Conservation (phyloP, 352 stramenopile genomes). For the Phytophthora vignae region DNA sequence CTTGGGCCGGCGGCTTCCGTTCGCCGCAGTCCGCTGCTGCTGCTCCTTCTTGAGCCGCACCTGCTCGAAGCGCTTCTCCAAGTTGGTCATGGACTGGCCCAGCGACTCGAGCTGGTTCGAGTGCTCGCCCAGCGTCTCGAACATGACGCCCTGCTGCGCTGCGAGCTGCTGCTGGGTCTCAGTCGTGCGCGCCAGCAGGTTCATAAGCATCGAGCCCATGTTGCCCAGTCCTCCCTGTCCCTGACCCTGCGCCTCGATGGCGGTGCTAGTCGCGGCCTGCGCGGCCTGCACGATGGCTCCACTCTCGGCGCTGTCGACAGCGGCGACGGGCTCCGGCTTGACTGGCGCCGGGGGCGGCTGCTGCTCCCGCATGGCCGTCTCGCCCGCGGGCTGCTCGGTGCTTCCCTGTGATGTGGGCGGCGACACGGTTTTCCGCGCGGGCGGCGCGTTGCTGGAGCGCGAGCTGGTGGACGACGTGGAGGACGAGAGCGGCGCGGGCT, state of each 20-base stretch:
- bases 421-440: slow-evolving; percentile 35
- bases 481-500: slow-evolving; percentile 11
- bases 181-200: slow-evolving; percentile 81
- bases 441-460: slow-evolving; percentile 14
- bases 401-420: slow-evolving; percentile 33
- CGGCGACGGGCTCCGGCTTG: slow-evolving; percentile 41
- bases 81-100: slow-evolving; percentile 73
- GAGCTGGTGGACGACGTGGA: slow-evolving; percentile 23
- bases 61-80: slow-evolving; percentile 83
- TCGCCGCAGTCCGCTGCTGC: slow-evolving; percentile 34
- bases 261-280: slow-evolving; percentile 56
- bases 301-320: slow-evolving; percentile 39
- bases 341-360: slow-evolving; percentile 37
- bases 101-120: slow-evolving; percentile 82
- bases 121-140: slow-evolving; percentile 87
- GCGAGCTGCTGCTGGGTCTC: slow-evolving; percentile 90
- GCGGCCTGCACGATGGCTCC: slow-evolving; percentile 55
- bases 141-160: slow-evolving; percentile 88
- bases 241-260: slow-evolving; percentile 71
- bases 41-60: slow-evolving; percentile 73
- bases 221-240: slow-evolving; percentile 74
- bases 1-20: slow-evolving; percentile 36
- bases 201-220: slow-evolving; percentile 92
- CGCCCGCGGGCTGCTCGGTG: slow-evolving; percentile 59
- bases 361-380: slow-evolving; percentile 65